Evolutionary conservation across 768 basidiomycete species (phyloP).

Genomic region (Lactarius evosmus): DNA sequence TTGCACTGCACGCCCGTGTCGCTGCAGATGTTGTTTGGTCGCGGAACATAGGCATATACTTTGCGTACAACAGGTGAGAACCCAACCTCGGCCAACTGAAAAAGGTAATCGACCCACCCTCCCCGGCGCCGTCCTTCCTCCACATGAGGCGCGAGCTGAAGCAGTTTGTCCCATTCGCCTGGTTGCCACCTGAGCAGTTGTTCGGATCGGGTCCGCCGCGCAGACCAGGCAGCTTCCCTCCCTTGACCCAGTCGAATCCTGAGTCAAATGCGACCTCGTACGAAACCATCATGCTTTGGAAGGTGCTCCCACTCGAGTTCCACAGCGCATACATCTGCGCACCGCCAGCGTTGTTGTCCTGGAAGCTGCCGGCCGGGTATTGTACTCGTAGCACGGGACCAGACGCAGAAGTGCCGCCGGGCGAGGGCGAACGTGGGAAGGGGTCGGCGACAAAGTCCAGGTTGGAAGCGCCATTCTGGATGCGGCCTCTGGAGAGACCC

Average conservation of each 20-base stretch:
- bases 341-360: conserved; percentile 53
- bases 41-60: conserved; percentile 83
- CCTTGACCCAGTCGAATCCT: conserved; percentile 68
- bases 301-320: conserved; percentile 57
- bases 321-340: conserved; percentile 66
- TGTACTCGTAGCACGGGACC: conserved; percentile 53
- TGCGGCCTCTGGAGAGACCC: conserved; percentile 56
- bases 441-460: conserved; percentile 66
- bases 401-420: conserved; percentile 33
- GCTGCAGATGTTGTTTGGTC: conserved; percentile 56
- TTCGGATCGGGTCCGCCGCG: conserved; percentile 60
- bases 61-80: conserved; percentile 11
- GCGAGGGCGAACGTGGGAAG: conserved; percentile 49
- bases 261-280: conserved; percentile 73
- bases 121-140: conserved; percentile 59
- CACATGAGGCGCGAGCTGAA: conserved; percentile 78
- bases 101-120: conserved; percentile 48
- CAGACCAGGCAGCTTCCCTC: conserved; percentile 75
- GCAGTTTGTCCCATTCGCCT: conserved; percentile 62
- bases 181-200: conserved; percentile 68
- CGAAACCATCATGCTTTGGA: conserved; percentile 64
- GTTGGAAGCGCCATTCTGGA: conserved; percentile 55
- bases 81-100: conserved; percentile 3
- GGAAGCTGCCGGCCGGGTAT: conserved; percentile 60
- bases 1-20: conserved; percentile 60